phyloP scores from a whole-genome alignment of 495 filamentous ascomycete genomes.

The Podospora anserina region DNA sequence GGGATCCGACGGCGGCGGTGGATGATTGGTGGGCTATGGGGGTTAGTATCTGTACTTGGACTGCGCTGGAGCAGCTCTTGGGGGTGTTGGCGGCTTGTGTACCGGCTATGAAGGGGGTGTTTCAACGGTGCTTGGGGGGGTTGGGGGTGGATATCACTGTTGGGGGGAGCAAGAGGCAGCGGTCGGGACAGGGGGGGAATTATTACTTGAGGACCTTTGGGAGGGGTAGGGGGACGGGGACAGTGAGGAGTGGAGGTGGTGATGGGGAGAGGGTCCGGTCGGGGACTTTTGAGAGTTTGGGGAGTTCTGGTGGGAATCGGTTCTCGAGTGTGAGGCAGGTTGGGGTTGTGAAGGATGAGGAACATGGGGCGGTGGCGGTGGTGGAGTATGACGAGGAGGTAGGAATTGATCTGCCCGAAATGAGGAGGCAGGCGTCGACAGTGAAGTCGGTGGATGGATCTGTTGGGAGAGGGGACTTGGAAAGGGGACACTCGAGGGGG shows the following conservation, averaged over 20 bases:
- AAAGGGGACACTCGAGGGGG: constrained; percentile 5
- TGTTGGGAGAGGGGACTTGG: not conserved
- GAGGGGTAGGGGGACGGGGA: not conserved
- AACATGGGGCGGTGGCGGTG: not conserved
- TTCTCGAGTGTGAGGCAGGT: constrained; percentile 10
- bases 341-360: constrained; percentile 4
- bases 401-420: constrained; percentile 24
- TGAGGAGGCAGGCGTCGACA: constrained; percentile 18
- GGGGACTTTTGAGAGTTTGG: constrained; percentile 10
- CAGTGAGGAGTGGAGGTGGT: constrained; percentile 7
- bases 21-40: constrained; percentile 22
- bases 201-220: constrained; percentile 10
- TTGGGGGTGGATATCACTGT: constrained; percentile 20
- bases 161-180: constrained; percentile 15
- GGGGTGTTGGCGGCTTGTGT: constrained; percentile 30
- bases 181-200: constrained; percentile 1
- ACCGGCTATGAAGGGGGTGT: constrained; percentile 26
- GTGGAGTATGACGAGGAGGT: constrained; percentile 24
- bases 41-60: constrained; percentile 29
- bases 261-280: not conserved
- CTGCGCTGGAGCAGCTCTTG: constrained; percentile 25
- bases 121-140: constrained; percentile 18
- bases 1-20: constrained; percentile 9
- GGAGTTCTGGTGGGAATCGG: not conserved
- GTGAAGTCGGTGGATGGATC: constrained; percentile 14